Evolutionary conservation across 805 yeast genomes (phyloP), one percentile per base, ranked within the genome.

Genomic region (Ogataea degrootiae): DNA sequence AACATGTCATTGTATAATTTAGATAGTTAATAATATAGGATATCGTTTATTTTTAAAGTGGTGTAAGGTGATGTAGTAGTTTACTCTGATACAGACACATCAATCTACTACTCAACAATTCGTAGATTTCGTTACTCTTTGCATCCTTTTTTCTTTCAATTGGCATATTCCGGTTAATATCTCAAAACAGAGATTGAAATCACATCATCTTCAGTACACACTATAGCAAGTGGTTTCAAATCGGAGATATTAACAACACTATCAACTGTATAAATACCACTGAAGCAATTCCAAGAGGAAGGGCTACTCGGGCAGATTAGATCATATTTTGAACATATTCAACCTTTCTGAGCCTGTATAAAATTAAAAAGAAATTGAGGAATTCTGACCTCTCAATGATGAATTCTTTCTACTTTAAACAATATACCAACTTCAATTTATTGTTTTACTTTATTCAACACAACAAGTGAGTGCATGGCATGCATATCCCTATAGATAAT

Each of bases 251-350:
- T 64, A 39, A 43, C n/a, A 1, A 56, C 53, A 33, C n/a, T 19
- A 14, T 16, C 17, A 41, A 58, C 52, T 33, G 53, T 68, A 56
- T 74, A 73, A 0, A 87, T 55, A 1, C 92, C 96, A 7, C 65
- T 60, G 16, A 90, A 63, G 60, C 91, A 94, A 57, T 84, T 84
- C 99, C 98, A 92, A 0, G n/a, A 70, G 6, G 95, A 82, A 39
- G 85, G 82, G 61, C 92, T 94, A 40, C 85, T 88, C 0, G 97
- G 96, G 89, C 82, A 34, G 65, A 34, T 3, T 53, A 68, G 19
- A 92, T 85, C 47, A 72, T 63, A 1, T 53, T 59, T 54, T 69
- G 71, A 2, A 77, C 75, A 58, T 66, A 87, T 5, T 69, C 71
- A 2, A 84, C 58, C 58, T 91, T 97, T 3, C 58, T 57, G 0